Conservation (phyloP, 108 stramenopile species). For the Aurantiochytrium sp. region DNA sequence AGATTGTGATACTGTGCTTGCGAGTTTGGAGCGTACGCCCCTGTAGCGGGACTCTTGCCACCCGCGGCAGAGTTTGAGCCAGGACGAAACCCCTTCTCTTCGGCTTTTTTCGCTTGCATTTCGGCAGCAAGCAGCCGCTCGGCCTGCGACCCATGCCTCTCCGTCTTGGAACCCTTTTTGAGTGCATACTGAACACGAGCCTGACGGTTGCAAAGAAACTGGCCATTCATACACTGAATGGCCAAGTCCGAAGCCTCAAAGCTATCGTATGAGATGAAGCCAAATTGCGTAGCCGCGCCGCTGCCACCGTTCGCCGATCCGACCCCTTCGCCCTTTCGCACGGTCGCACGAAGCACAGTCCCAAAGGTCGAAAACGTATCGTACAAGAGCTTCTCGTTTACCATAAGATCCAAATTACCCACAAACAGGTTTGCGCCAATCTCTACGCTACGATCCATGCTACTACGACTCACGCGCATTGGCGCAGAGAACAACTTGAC, state of each 20-base stretch:
- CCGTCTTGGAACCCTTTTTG: slow-evolving; percentile 78
- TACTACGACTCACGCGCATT: slow-evolving; percentile 77
- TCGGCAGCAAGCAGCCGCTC: slow-evolving; percentile 90
- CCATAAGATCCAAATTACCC: slow-evolving; percentile 85
- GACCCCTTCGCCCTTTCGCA: slow-evolving; percentile 67
- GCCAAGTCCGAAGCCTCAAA: slow-evolving; percentile 92
- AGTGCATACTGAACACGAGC: slow-evolving; percentile 93
- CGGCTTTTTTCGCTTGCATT: slow-evolving; percentile 19
- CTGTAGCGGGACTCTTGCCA: too few relatives aligned
- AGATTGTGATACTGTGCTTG: background rate
- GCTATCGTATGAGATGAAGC: slow-evolving; percentile 81
- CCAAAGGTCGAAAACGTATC: slow-evolving; percentile 98
- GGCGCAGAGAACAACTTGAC: slow-evolving; percentile 84
- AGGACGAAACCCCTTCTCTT: background rate
- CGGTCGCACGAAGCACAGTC: slow-evolving; percentile 73
- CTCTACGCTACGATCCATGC: slow-evolving; percentile 68
- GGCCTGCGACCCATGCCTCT: slow-evolving; percentile 90
- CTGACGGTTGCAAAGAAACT: slow-evolving; percentile 86
- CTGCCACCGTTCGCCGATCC: slow-evolving; percentile 64
- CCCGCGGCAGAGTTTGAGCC: too few relatives aligned
- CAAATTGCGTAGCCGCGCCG: slow-evolving; percentile 73
- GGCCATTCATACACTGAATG: slow-evolving; percentile 96
- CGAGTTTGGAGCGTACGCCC: background rate
- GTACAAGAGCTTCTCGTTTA: slow-evolving; percentile 92
- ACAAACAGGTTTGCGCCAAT: slow-evolving; percentile 97